phyloP scores from a whole-genome alignment of 2,329 filamentous ascomycete species.

The Arthrocladium fulminans region DNA sequence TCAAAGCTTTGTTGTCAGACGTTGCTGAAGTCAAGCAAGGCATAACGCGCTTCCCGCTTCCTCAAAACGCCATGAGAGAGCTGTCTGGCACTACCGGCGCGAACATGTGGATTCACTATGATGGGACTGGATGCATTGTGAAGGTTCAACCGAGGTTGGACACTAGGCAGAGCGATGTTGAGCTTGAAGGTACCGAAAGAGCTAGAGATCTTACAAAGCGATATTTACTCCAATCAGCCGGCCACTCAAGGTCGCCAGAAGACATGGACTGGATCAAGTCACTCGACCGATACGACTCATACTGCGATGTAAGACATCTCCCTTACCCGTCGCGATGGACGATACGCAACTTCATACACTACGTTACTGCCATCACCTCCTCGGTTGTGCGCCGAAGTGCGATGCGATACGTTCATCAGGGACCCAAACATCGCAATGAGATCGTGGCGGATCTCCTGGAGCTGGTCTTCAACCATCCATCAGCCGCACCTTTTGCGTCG shows the following conservation, averaged over 20 bases:
- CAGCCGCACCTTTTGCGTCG: not conserved
- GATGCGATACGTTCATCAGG: not conserved
- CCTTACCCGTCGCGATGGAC: not conserved
- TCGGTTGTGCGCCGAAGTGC: not conserved
- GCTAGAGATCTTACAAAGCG: not conserved
- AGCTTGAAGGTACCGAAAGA: not conserved
- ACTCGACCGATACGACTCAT: not conserved
- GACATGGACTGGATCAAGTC: not conserved
- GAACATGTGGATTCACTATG: constrained; percentile 6
- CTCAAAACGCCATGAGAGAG: not conserved
- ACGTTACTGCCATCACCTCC: not conserved
- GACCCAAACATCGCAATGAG: not conserved
- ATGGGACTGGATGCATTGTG: constrained; percentile 2
- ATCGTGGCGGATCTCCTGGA: constrained; percentile 11
- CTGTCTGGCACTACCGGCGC: not conserved
- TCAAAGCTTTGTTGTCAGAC: not conserved
- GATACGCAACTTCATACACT: not conserved
- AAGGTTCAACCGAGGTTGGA: not conserved
- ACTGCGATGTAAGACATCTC: not conserved
- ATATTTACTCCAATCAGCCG: not conserved
- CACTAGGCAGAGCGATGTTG: not conserved
- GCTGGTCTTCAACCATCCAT: constrained; percentile 12
- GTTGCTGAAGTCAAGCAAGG: not conserved
- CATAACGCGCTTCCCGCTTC: not conserved
- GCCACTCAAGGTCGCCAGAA: not conserved